A percentile compares a stretch with the other conserved stretches of the same genome.
Evolutionary conservation across 352 stramenopile species (phyloP).

Genomic region (Plasmopara muralis): DNA sequence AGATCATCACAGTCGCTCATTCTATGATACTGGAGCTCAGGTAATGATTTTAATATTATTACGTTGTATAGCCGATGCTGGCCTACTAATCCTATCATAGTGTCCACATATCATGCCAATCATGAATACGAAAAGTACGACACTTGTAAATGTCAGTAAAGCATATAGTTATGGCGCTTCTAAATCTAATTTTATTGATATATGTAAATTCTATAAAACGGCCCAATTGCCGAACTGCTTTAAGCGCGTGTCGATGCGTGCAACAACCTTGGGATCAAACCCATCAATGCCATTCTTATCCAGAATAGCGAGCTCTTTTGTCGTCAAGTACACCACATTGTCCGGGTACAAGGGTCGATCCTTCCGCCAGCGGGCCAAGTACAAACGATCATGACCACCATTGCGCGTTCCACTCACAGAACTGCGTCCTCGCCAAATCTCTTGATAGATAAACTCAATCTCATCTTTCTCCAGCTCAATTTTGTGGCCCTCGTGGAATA

Average conservation of each 20-base stretch:
- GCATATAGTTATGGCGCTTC: too few relatives aligned
- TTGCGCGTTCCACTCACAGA: constrained; percentile 61
- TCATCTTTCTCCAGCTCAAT: constrained; percentile 80
- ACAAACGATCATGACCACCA: constrained; percentile 69
- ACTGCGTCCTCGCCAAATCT: constrained; percentile 78
- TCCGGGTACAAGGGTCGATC: constrained; percentile 62
- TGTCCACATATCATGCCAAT: too few relatives aligned
- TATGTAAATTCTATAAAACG: too few relatives aligned
- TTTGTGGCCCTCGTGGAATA: constrained; percentile 50
- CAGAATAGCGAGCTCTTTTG: constrained; percentile 58
- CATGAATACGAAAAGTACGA: too few relatives aligned
- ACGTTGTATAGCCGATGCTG: too few relatives aligned
- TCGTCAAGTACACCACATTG: constrained; percentile 85
- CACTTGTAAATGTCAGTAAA: too few relatives aligned
- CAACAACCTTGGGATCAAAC: constrained; percentile 61
- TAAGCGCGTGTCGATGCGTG: constrained; percentile 58
- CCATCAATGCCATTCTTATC: constrained; percentile 57
- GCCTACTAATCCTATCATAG: too few relatives aligned
- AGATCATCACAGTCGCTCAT: too few relatives aligned
- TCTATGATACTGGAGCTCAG: too few relatives aligned
- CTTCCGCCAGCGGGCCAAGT: constrained; percentile 78
- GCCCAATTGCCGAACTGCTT: constrained; percentile 54
- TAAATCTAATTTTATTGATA: too few relatives aligned
- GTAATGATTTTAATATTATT: too few relatives aligned
- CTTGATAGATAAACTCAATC: constrained; percentile 83